Evolutionary conservation across 2,329 filamentous ascomycete genomes (phyloP).

Genomic region (Teratosphaeria pseudoeucalypti): DNA sequence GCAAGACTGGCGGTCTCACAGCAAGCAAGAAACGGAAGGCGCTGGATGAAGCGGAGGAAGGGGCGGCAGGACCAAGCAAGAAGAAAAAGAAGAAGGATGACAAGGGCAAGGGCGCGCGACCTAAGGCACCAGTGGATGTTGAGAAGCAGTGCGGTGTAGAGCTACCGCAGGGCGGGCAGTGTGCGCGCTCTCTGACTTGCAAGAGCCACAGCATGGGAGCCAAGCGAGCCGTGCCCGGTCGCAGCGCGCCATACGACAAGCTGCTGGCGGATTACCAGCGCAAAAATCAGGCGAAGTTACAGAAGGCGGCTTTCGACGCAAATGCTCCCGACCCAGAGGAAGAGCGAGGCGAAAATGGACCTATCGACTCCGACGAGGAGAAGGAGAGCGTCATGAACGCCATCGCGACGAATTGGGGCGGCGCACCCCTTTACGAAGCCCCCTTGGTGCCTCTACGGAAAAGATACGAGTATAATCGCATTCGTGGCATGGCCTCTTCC

Average conservation of each 20-base stretch:
- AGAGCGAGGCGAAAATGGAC: conserved; percentile 60
- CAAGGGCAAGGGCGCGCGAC: conserved; percentile 60
- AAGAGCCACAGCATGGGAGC: conserved; percentile 92
- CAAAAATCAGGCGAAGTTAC: conserved; percentile 97
- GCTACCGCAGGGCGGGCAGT: conserved; percentile 72
- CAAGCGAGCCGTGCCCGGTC: conserved; percentile 73
- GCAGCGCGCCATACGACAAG: conserved; percentile 84
- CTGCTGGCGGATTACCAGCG: conserved; percentile 60
- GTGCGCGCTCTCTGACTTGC: conserved; percentile 77
- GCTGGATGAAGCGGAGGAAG: conserved; percentile 10
- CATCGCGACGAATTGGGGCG: conserved; percentile 56
- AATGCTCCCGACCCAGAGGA: conserved; percentile 75
- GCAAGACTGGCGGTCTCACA: conserved; percentile 18
- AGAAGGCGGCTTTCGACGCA: conserved; percentile 90
- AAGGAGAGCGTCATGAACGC: conserved; percentile 79
- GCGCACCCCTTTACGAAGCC: conserved; percentile 65
- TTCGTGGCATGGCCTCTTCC: conserved; percentile 45
- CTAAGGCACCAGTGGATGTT: conserved; percentile 84
- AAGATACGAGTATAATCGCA: conserved; percentile 52
- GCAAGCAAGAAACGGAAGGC: conserved; percentile 13
- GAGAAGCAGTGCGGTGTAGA: conserved; percentile 86
- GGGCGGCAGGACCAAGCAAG: conserved; percentile 16
- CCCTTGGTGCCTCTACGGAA: conserved; percentile 38
- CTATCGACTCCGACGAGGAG: conserved; percentile 91
- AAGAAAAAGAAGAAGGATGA: conserved; percentile 45